Conservation (phyloP, 805 yeast species). For the Lachancea dasiensis region DNA sequence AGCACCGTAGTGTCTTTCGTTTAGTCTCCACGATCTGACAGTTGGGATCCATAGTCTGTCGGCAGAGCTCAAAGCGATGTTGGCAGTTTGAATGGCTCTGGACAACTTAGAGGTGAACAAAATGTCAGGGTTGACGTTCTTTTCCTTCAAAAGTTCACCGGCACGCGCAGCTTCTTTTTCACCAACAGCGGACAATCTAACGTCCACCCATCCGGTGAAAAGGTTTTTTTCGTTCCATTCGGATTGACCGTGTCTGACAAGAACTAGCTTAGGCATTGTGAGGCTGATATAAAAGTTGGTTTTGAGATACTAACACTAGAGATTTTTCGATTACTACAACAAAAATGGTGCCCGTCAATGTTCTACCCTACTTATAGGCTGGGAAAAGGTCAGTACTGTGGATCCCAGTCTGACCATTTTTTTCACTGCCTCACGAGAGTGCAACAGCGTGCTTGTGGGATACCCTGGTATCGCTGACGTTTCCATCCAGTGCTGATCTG, state of each 20-base stretch:
- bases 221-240: slow-evolving; percentile 98
- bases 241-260: slow-evolving; percentile 98
- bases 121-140: slow-evolving; percentile 78
- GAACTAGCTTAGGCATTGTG: slow-evolving; percentile 61
- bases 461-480: no score
- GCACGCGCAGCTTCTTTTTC: slow-evolving; percentile 88
- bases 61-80: slow-evolving; percentile 83
- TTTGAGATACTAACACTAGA: no score
- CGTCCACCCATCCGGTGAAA: slow-evolving; percentile 99
- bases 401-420: no score
- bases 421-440: no score
- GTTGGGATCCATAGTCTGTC: slow-evolving; percentile 90
- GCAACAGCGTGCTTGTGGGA: no score
- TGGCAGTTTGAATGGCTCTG: slow-evolving; percentile 96
- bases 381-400: no score
- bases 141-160: slow-evolving; percentile 84
- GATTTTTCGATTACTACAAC: no score
- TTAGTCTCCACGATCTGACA: slow-evolving; percentile 94
- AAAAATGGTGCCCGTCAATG: no score
- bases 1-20: slow-evolving; percentile 99
- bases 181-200: slow-evolving; percentile 76
- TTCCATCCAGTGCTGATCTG: no score
- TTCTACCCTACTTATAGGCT: no score
- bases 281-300: no score
- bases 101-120: slow-evolving; percentile 86